Evolutionary conservation across 2,329 filamentous ascomycete species (phyloP).

Genomic region (Teratosphaeria nubilosa): DNA sequence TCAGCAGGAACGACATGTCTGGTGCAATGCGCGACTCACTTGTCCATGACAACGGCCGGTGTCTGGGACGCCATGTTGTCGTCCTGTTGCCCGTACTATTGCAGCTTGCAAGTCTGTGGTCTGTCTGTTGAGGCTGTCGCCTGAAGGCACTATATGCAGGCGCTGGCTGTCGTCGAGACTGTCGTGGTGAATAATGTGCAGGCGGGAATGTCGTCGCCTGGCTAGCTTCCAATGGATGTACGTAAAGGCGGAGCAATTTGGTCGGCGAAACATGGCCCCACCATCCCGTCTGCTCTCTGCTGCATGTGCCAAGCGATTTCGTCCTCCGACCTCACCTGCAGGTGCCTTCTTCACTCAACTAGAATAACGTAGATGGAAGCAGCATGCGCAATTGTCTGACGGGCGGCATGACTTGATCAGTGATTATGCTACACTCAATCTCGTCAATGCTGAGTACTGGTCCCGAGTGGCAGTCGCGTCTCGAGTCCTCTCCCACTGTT

Average conservation of each 20-base stretch:
- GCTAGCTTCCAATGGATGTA: constrained; percentile 1
- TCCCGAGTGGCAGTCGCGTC: background rate
- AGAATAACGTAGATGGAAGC: background rate
- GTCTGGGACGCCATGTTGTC: constrained; percentile 87
- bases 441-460: background rate
- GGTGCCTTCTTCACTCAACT: background rate
- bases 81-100: background rate
- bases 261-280: background rate
- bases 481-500: background rate
- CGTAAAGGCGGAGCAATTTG: constrained; percentile 2
- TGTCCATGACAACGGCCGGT: constrained; percentile 99
- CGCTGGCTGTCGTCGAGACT: background rate
- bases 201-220: background rate
- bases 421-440: too few relatives aligned
- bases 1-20: constrained; percentile 11
- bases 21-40: constrained; percentile 47
- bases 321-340: background rate
- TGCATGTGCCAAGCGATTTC: background rate
- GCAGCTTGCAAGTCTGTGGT: background rate
- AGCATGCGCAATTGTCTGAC: background rate
- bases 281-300: background rate
- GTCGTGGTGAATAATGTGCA: background rate
- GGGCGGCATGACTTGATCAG: too few relatives aligned
- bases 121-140: background rate
- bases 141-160: background rate